These are phyloP conservation scores for Daedalea quercina DNA, from an alignment of 768 basidiomycete genomes.

Conservation along the genomic window DNA sequence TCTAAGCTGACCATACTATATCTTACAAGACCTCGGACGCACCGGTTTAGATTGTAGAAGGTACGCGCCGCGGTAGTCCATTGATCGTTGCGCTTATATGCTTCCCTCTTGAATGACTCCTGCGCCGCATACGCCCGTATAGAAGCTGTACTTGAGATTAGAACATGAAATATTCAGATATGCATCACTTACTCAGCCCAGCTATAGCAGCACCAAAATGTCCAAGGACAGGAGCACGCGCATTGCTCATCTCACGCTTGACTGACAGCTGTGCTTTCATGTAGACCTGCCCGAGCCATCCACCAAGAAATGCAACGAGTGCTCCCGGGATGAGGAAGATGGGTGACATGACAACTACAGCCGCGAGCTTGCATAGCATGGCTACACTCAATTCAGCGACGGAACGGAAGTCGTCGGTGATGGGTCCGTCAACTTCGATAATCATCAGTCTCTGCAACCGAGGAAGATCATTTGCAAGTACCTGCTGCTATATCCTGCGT, in stretches of 20 bases:
- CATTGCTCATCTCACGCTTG: slow-evolving; percentile 52
- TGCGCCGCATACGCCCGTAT: slow-evolving; percentile 56
- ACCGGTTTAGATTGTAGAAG: slow-evolving; percentile 42
- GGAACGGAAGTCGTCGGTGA: slow-evolving; percentile 19
- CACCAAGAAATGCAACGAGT: slow-evolving; percentile 31
- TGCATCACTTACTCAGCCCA: slow-evolving; percentile 33
- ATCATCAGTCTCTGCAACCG: background rate
- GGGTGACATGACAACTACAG: slow-evolving; percentile 35
- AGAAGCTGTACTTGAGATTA: slow-evolving; percentile 24
- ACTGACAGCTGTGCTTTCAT: slow-evolving; percentile 53
- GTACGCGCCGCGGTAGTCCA: slow-evolving; percentile 36
- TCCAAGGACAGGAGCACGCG: slow-evolving; percentile 42
- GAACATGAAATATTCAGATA: too few relatives aligned
- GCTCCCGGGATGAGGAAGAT: slow-evolving; percentile 35
- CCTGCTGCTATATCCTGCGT: slow-evolving; percentile 55
- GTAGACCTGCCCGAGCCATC: slow-evolving; percentile 43
- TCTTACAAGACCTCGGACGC: background rate
- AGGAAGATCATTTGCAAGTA: slow-evolving; percentile 5
- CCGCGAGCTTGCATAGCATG: slow-evolving; percentile 28
- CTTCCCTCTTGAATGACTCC: slow-evolving; percentile 33
- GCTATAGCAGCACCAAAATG: slow-evolving; percentile 49
- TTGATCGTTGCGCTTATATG: slow-evolving; percentile 38
- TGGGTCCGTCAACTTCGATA: slow-evolving; percentile 29
- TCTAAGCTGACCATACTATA: background rate
- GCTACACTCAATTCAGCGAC: slow-evolving; percentile 24